Evolutionary conservation across 2,329 filamentous ascomycete species (phyloP), one percentile per base, ranked within the genome.

Genomic region (Xylariaceae sp.): DNA sequence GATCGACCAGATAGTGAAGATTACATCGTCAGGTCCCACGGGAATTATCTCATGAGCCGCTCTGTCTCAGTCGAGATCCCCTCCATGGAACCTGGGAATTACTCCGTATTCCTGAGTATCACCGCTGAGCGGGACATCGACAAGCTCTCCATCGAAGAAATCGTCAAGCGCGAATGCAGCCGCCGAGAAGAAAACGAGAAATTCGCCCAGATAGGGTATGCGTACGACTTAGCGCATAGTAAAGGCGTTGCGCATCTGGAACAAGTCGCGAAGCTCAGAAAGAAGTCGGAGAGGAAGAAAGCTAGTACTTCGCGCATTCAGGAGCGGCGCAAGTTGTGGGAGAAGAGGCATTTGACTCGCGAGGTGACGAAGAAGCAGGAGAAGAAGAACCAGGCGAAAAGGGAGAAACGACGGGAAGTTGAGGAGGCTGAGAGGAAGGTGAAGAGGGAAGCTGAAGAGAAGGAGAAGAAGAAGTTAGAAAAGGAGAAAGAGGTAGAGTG

Each of bases 201-300:
- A 70, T 74, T 86, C 1, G 77, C 81, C 1, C 79, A 82, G 45
- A 80, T 85, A 4, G 83, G 82, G 1, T 76, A 78, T 45, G 79
- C 82, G 0, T 86, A 86, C 60, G 83, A 86, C 65, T 66, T 85
- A 4, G 83, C 83, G 0, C 83, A 86, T 65, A 80, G 77, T 72
- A 85, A 85, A 70, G 82, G 80, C 1, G 76, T 78, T 53, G 73
- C 75, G 0, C 78, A 83, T 56, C 72, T 82, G 64, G 75, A 82
- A 56, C 78, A 79, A 63, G 77, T 82, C 1, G 72, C 75, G 18
- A 77, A 79, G 62, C 76, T 81, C 23, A 72, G 78, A 23, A 78
- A 82, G 68, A 76, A 79, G 66, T 74, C 76, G 58, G 76, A 80
- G 59, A 75, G 79, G 53, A 72, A 78, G 53, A 80, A 81, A 71